Percentiles rank a stretch among this genome's conserved stretches.
Evolutionary conservation across 2,329 filamentous ascomycete species (phyloP).

Genomic region (Sporothrix protearum): DNA sequence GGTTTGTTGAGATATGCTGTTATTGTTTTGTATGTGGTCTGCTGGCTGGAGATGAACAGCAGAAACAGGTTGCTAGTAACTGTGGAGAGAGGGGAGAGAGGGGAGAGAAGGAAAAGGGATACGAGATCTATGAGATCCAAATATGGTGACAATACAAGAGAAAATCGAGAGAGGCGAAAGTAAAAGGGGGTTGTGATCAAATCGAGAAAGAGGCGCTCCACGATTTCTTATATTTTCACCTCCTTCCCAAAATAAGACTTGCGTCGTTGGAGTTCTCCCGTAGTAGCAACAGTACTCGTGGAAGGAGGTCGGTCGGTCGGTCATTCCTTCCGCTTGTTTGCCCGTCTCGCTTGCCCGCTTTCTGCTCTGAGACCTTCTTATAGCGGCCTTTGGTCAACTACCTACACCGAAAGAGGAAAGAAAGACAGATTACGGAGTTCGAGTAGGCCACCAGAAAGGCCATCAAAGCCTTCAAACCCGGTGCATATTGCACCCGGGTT

Average conservation of each 20-base stretch:
- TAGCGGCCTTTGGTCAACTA: too few relatives aligned
- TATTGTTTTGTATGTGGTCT: background rate
- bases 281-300: background rate
- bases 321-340: background rate
- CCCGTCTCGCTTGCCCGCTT: background rate
- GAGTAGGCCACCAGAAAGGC: background rate
- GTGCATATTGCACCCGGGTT: background rate
- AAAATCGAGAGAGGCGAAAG: background rate
- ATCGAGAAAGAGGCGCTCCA: background rate
- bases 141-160: background rate
- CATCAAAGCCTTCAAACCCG: background rate
- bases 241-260: background rate
- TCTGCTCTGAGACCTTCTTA: too few relatives aligned
- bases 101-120: background rate
- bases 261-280: background rate
- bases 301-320: background rate
- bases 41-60: slow-evolving; percentile 4
- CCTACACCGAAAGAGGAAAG: too few relatives aligned
- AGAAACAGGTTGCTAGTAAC: background rate
- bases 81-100: background rate
- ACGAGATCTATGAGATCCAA: too few relatives aligned
- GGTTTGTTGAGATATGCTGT: background rate
- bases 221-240: background rate
- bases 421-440: background rate
- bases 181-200: background rate